A percentile compares a stretch with the other conserved stretches of the same genome.
phyloP scores from a whole-genome alignment of 176 grass and related monocot species.

The Aegilops sharonensis region DNA sequence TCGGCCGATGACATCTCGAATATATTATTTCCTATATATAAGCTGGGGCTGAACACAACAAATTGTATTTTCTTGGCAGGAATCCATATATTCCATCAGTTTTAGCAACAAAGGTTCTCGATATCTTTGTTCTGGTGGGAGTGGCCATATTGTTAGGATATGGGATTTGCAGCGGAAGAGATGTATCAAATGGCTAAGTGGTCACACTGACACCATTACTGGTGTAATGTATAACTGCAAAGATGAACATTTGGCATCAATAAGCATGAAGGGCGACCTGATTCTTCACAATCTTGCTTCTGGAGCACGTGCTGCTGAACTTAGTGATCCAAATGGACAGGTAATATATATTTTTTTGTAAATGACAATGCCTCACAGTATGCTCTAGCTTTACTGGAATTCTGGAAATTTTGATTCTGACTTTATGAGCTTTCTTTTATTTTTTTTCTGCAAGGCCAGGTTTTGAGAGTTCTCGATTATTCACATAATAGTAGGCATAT shows the following conservation, averaged over 20 bases:
- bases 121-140: constrained; percentile 95
- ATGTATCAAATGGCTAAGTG: constrained; percentile 95
- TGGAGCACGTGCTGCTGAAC: constrained; percentile 86
- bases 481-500: constrained; percentile 84
- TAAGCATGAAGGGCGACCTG: constrained; percentile 90
- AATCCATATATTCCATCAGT: constrained; percentile 87
- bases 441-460: constrained; percentile 60
- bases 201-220: constrained; percentile 88
- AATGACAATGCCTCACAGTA: not conserved
- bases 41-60: constrained; percentile 15
- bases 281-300: constrained; percentile 99
- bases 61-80: constrained; percentile 53
- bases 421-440: constrained; percentile 26
- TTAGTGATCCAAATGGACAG: constrained; percentile 98
- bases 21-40: constrained; percentile 2
- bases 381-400: constrained; percentile 16
- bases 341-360: constrained; percentile 30
- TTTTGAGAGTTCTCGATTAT: constrained; percentile 96
- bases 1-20: constrained; percentile 3
- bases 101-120: constrained; percentile 99
- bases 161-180: constrained; percentile 95
- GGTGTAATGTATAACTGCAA: constrained; percentile 98
- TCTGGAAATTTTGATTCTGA: constrained; percentile 15
- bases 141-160: constrained; percentile 93
- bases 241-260: constrained; percentile 97